Evolutionary conservation across 441 rosid genomes (phyloP).

Genomic region (Populus hybrid): DNA sequence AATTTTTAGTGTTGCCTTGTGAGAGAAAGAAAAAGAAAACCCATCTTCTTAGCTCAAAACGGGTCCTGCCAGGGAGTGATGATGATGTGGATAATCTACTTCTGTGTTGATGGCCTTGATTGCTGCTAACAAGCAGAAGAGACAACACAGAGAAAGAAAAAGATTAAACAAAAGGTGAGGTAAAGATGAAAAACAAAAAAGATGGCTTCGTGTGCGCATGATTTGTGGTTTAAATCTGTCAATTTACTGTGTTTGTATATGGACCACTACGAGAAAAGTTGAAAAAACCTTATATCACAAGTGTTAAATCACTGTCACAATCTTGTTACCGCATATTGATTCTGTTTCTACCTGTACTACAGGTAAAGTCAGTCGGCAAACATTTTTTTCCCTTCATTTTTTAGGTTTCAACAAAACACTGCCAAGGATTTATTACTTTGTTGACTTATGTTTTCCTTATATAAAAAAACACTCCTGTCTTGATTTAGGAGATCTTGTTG

Average conservation of each 20-base stretch:
- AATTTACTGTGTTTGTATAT: too few relatives aligned
- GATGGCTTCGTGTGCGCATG: not conserved
- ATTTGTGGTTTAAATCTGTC: not conserved
- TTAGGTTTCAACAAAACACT: not conserved
- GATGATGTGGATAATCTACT: not conserved
- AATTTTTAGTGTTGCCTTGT: too few relatives aligned
- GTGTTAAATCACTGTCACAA: not conserved
- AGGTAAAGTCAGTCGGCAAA: not conserved
- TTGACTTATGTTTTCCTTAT: not conserved
- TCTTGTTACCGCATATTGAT: not conserved
- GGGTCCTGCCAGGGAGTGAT: not conserved
- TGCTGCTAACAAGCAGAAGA: not conserved
- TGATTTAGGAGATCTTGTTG: too few relatives aligned
- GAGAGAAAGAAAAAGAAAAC: not conserved
- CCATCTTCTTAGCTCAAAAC: not conserved
- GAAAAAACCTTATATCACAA: not conserved
- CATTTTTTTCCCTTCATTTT: not conserved
- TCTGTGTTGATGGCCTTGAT: not conserved
- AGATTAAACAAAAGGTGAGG: too few relatives aligned
- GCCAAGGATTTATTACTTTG: not conserved
- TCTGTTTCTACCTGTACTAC: not conserved
- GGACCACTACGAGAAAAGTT: not conserved
- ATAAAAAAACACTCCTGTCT: too few relatives aligned
- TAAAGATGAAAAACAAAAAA: too few relatives aligned
- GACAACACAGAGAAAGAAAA: not conserved